Base-by-base conservation (phyloP, 768 basidiomycete species). In the Kondoa subrosea region DNA sequence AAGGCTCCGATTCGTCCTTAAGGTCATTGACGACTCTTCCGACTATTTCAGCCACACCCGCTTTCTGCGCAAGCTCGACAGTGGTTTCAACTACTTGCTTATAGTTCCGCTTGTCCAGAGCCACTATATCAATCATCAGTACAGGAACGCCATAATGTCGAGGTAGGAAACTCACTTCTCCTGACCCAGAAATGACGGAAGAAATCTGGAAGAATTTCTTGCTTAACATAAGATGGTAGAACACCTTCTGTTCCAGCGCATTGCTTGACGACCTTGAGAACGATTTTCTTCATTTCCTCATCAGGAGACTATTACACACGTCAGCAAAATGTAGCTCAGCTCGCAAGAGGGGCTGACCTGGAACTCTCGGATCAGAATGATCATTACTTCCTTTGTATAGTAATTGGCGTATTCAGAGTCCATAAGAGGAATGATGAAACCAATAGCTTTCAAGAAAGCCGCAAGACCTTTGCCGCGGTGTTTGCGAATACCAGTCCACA, bases 221-320 rank as follows among this genome's bases (percentile, higher is more conserved):
- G 87, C 75, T 91, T 93, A 76, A 99, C 95, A 77, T 96, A 99
- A 56, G 84, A 83, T 1, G 95, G 85, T 0, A 91, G 91, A 40
- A 99, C 95, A 79, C 95, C 95, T 76, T 99, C 95, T 1, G 95
- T 99, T 8, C 91, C 89, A 33, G 95, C 90, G 75, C 95, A 97
- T 77, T 97, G 95, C 78, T 97, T 95, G 73, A 97, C 92, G 67
- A 99, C 95, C 78, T 97, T 97, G 64, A 99, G 79, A 3, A 99
- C 95, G 72, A 97, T 97, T 82, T 97, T 95, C 84, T 97, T 93
- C 95, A 99, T 99, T 81, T 99, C 95, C 77, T 99, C 95, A 76
- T 99, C 95, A 8, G 93, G 93, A 3, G 92, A 95, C 77, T 93
- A 91, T 59, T 59, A 25, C 4, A 81, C 96, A 97, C 79, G 30